A percentile compares a stretch with the other conserved stretches of the same genome.
These are phyloP conservation scores for Penicillium sp. DNA, from an alignment of 2,329 filamentous ascomycete species.

Conservation along the genomic window DNA sequence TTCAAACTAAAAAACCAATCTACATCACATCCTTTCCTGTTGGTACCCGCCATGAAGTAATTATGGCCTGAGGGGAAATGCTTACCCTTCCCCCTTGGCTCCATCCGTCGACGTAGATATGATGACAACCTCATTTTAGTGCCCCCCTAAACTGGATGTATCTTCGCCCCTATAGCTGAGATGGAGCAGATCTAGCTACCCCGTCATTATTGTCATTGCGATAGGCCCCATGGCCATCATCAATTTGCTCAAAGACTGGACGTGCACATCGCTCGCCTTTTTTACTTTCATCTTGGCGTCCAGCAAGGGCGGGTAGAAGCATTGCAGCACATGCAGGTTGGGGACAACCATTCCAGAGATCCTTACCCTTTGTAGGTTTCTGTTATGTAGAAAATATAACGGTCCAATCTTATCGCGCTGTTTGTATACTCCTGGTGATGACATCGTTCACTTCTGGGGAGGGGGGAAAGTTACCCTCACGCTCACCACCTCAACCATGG, in stretches of 20 bases:
- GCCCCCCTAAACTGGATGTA: neutral
- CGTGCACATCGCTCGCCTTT: neutral
- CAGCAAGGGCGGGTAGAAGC: constrained; percentile 23
- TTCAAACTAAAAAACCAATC: neutral
- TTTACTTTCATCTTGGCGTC: constrained; percentile 1
- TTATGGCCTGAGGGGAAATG: constrained; percentile 7
- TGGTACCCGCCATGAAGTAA: constrained; percentile 2
- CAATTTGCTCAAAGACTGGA: neutral
- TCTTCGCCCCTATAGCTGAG: neutral
- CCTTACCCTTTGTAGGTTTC: neutral
- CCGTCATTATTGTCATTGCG: neutral
- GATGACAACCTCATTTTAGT: constrained; percentile 15
- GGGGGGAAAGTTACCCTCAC: constrained; percentile 1
- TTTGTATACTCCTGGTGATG: constrained; percentile 11
- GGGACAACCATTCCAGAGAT: constrained; percentile 19
- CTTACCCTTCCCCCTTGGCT: neutral
- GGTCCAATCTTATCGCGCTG: constrained; percentile 1
- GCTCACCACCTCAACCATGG: constrained; percentile 15
- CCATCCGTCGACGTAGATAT: constrained; percentile 19
- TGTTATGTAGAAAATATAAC: neutral
- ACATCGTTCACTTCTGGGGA: constrained; percentile 21
- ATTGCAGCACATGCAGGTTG: constrained; percentile 16
- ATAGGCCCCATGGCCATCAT: neutral
- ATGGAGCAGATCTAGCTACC: neutral
- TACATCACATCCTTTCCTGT: neutral